phyloP scores from a whole-genome alignment of 768 basidiomycete genomes.

The Pulveroboletus sp. region DNA sequence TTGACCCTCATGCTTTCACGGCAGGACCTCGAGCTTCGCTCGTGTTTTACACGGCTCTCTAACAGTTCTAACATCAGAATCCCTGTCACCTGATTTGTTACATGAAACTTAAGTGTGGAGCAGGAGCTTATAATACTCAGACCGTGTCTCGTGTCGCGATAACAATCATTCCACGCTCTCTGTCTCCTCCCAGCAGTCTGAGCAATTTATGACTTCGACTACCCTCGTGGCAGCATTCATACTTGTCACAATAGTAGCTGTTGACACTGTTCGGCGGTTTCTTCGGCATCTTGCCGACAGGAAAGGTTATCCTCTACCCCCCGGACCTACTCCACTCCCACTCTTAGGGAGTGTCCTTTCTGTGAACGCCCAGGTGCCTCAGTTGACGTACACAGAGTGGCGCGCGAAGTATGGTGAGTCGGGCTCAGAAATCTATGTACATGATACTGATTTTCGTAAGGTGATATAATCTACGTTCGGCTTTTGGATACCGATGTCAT shows the following conservation, averaged over 20 bases:
- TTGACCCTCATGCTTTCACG: no score
- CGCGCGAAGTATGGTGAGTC: conserved; percentile 3
- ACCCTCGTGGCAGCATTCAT: not conserved
- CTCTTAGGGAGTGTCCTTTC: conserved; percentile 4
- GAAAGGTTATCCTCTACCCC: not conserved
- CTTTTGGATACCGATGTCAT: not conserved
- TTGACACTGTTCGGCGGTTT: not conserved
- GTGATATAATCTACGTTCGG: conserved; percentile 1
- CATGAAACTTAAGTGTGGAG: no score
- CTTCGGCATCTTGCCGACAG: not conserved
- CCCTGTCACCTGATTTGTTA: no score
- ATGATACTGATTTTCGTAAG: not conserved
- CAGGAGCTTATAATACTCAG: no score
- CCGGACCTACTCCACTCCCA: conserved; percentile 6
- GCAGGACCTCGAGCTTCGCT: no score
- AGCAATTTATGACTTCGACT: no score
- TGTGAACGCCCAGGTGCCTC: not conserved
- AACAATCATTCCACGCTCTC: no score
- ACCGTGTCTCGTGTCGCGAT: no score
- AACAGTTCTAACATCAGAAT: no score
- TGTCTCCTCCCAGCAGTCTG: no score
- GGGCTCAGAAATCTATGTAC: no score
- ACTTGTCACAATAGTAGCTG: not conserved
- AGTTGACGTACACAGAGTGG: conserved; percentile 10
- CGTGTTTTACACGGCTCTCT: no score